Evolutionary conservation across 164 flowering plant genomes (phyloP), one percentile per base, ranked within the genome.

Genomic region (Aristolochia fimbriata): DNA sequence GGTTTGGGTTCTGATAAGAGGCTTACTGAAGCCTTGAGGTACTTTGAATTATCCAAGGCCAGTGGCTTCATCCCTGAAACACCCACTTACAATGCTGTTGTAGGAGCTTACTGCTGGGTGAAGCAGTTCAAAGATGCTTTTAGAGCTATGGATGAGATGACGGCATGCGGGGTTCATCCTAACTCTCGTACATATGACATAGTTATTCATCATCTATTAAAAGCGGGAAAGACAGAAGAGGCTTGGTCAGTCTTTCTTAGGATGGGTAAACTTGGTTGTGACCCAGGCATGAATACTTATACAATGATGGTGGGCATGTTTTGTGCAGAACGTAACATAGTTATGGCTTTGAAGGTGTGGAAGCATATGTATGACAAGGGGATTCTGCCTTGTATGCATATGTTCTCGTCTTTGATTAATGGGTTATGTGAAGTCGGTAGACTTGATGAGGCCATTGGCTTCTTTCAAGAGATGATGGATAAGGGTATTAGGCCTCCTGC

Each of bases 21-120:
- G 65, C 59, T 88, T 68, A 58, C 20, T 48, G 87, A 85, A 65
- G 98, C 96, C 3, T 46, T 88, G 9, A 62, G 80, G 62, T 80
- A 78, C 43, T 88, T 85, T 49, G 71, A 81, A 47, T 71, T 47
- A 51, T 80, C 76, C 9, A 87, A 83, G 71, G 66, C 65, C n/a
- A 62, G 68, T 31, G 86, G 90, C 17, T 75, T 73, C 60, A 65
- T 52, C 7, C 81, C 77, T 6, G 95, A 84, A 62, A 64, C 74
- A 41, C 87, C 89, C 15, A 87, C 96, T 23, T 91, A 85, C 54
- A 92, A 85, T 74, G 91, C 96, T 41, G 64, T 87, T 51, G 89
- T 88, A 25, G 89, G 93, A 48, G 70, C 91, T 23, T 88, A 77
- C 60, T 88, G 96, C 51, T 83, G 77, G 74, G 77, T 91, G 6